Percentiles rank a stretch among this genome's conserved stretches.
Evolutionary conservation across 495 filamentous ascomycete genomes (phyloP).

Genomic region (Hyaloscypha hepaticicola): DNA sequence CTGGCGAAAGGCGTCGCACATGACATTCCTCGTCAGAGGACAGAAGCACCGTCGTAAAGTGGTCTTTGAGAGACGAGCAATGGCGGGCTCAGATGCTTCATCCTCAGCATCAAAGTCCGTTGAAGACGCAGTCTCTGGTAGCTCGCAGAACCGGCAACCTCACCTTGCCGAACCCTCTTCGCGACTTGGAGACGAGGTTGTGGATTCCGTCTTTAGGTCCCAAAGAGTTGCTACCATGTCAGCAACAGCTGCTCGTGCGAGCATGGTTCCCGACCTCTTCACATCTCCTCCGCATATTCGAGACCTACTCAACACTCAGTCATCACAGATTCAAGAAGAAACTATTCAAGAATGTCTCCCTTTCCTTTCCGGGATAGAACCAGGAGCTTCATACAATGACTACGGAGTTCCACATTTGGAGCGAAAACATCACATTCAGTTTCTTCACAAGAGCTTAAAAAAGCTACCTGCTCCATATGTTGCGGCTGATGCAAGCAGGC

Average conservation of each 20-base stretch:
- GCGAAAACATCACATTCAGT: conserved; percentile 69
- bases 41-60: conserved; percentile 26
- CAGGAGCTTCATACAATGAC: conserved; percentile 48
- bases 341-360: conserved; percentile 69
- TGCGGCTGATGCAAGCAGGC: conserved; percentile 74
- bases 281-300: conserved; percentile 59
- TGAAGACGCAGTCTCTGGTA: background rate
- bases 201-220: background rate
- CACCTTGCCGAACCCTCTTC: background rate
- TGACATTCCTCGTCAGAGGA: conserved; percentile 31
- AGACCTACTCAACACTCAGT: conserved; percentile 67
- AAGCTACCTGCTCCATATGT: conserved; percentile 65
- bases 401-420: conserved; percentile 72
- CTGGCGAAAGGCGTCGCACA: conserved; percentile 17
- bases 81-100: conserved; percentile 1
- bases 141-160: conserved; percentile 8
- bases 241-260: conserved; percentile 33
- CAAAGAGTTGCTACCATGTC: conserved; percentile 17
- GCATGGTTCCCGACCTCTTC: conserved; percentile 64
- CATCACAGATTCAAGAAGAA: conserved; percentile 64
- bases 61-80: conserved; percentile 29
- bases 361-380: conserved; percentile 53
- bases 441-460: conserved; percentile 64
- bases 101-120: conserved; percentile 13
- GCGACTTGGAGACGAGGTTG: conserved; percentile 2